phyloP scores from a whole-genome alignment of 345 rosid species.

The Tarenaya hassleriana region DNA sequence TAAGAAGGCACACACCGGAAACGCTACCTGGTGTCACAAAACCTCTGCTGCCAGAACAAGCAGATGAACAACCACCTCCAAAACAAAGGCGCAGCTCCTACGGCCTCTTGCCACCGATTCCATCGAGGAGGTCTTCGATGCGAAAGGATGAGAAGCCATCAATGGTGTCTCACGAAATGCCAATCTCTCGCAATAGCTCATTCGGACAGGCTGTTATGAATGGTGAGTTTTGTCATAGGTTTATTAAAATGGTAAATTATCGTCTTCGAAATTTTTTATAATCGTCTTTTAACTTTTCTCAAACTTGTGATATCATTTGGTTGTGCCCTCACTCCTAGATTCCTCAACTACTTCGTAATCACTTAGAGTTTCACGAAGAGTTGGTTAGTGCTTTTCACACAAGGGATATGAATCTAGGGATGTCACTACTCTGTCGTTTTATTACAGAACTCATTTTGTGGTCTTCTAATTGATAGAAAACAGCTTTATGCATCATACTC shows the following conservation, averaged over 20 bases:
- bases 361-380: background rate
- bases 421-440: too few species aligned
- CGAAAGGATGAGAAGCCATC: slow-evolving; percentile 37
- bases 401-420: too few species aligned
- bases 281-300: background rate
- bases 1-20: slow-evolving; percentile 64
- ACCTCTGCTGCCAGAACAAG: slow-evolving; percentile 47
- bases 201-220: slow-evolving; percentile 75
- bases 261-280: background rate
- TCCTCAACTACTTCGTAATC: too few species aligned
- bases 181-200: slow-evolving; percentile 54
- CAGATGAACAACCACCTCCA: slow-evolving; percentile 28
- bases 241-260: slow-evolving; percentile 1
- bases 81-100: slow-evolving; percentile 42
- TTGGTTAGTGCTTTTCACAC: too few species aligned
- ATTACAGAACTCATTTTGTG: too few species aligned
- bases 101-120: slow-evolving; percentile 38
- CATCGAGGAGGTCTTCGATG: slow-evolving; percentile 36
- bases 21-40: slow-evolving; percentile 34
- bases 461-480: too few species aligned
- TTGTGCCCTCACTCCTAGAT: too few species aligned
- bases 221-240: slow-evolving; percentile 39
- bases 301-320: background rate
- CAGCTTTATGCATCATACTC: too few species aligned
- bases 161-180: slow-evolving; percentile 43